Percentiles rank a stretch among this genome's conserved stretches.
Conservation (phyloP, 2,329 filamentous ascomycete genomes). For the Xylariaceae sp. region DNA sequence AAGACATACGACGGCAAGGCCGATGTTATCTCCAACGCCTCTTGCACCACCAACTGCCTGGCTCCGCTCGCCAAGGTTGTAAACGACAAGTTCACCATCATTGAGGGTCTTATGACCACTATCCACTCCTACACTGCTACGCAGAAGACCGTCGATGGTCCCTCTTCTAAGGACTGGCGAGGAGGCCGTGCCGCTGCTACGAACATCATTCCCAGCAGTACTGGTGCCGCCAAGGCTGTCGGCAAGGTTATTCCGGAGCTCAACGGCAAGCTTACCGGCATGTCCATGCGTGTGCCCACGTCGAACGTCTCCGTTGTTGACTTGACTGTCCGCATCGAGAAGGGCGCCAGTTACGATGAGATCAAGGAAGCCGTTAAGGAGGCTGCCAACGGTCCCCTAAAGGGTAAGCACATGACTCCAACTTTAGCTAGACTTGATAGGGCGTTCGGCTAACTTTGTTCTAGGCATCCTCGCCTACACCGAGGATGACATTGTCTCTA, state of each 20-base stretch:
- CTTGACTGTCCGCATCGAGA: slow-evolving; percentile 92
- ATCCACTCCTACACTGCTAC: slow-evolving; percentile 99
- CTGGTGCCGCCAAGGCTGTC: slow-evolving; percentile 99
- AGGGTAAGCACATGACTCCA: slow-evolving; percentile 64
- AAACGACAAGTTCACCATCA: slow-evolving; percentile 96
- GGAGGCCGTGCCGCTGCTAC: slow-evolving; percentile 98
- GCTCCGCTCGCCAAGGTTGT: slow-evolving; percentile 99
- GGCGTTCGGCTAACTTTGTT: slow-evolving; percentile 21
- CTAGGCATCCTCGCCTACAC: slow-evolving; percentile 89
- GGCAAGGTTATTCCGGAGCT: slow-evolving; percentile 98
- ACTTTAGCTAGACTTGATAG: background rate
- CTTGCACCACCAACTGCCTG: slow-evolving; percentile 99
- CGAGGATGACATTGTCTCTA: slow-evolving; percentile 95
- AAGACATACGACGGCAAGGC: slow-evolving; percentile 88
- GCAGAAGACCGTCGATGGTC: slow-evolving; percentile 99
- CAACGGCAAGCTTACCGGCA: slow-evolving; percentile 99
- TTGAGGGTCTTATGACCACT: slow-evolving; percentile 99
- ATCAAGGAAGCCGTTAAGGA: slow-evolving; percentile 94
- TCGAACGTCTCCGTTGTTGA: slow-evolving; percentile 99
- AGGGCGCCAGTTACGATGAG: slow-evolving; percentile 83
- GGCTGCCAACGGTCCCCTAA: slow-evolving; percentile 80
- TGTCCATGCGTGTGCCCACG: slow-evolving; percentile 99
- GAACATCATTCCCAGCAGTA: slow-evolving; percentile 99
- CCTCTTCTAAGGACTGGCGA: slow-evolving; percentile 98
- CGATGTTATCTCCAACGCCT: slow-evolving; percentile 97